Evolutionary conservation across 331 rosid genomes (phyloP), one percentile per base, ranked within the genome.

Genomic region (Stylosanthes scabra): DNA sequence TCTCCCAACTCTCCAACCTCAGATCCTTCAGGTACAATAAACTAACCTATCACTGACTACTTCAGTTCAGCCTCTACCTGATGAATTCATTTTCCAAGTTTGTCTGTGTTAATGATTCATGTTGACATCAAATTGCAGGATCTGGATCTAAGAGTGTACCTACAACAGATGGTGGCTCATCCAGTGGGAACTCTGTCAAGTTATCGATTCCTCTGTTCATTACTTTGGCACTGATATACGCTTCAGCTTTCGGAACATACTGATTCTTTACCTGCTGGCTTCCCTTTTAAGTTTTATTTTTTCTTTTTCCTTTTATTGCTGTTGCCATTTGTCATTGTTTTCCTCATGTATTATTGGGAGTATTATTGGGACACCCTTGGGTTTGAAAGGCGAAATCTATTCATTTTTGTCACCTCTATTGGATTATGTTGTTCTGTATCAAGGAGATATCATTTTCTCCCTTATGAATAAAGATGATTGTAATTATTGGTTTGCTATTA

Each of bases 91-190:
- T 13, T 37, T 28, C 59, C 67, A 15, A 25, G 6, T 62, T 51
- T 20, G 44, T 27, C 78, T 13, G 0, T 54, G 28, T 11, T 68
- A 76, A 67, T 63, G 47, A 62, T 59, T 63, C 40, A 50, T 11
- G 39, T 28, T 71, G 29, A 58, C n/a, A 63, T 71, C 70, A 58
- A 51, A 34, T 69, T 77, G 84, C 82, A 93, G 97, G 95, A 79
- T 10, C 75, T 1, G 93, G 96, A 67, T 88, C 98, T 6, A 93
- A 86, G 83, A 77, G 74, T 16, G 80, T 83, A 45, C 98, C 98
- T 64, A 20, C 93, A 42, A 72, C 93, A 31, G 88, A 69, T 3
- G 63, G 57, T 2, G 85, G 83, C 74, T 44, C 96, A 34, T 93
- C 96, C 50, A 65, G 59, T 1, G 97, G 88, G 62, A 87, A 82